Evolutionary conservation across 2,329 filamentous ascomycete genomes (phyloP).

Genomic region (Neonectria ditissima): DNA sequence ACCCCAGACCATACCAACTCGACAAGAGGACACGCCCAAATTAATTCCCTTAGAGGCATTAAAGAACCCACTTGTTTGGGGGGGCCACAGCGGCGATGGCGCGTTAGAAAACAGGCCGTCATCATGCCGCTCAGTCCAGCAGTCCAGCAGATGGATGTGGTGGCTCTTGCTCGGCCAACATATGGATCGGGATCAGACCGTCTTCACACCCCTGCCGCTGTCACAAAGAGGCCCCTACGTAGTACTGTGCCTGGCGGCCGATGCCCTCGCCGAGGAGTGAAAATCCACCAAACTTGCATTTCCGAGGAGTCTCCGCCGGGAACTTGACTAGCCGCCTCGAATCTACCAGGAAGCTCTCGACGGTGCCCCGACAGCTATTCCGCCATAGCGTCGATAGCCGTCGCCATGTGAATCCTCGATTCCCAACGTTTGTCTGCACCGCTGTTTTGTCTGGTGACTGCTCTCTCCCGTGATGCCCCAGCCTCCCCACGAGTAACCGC

Average conservation of each 20-base stretch:
- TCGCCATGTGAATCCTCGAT: neutral
- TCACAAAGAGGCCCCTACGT: conserved; percentile 28
- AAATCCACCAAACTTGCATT: conserved; percentile 38
- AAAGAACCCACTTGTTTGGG: conserved; percentile 22
- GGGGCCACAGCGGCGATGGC: conserved; percentile 17
- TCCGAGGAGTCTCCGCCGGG: conserved; percentile 33
- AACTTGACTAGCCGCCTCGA: conserved; percentile 22
- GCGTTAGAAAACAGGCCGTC: conserved; percentile 18
- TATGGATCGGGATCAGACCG: conserved; percentile 32
- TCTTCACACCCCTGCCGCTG: conserved; percentile 30
- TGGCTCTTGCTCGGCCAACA: conserved; percentile 19
- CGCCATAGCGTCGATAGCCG: conserved; percentile 4
- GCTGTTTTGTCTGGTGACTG: neutral
- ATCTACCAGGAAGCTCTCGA: conserved; percentile 24
- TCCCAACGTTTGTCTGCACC: neutral
- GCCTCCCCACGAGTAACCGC: neutral
- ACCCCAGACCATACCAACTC: conserved; percentile 37
- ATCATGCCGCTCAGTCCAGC: conserved; percentile 25
- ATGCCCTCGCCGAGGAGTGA: conserved; percentile 15
- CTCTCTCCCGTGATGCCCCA: neutral
- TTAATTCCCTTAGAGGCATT: conserved; percentile 15
- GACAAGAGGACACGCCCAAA: conserved; percentile 22
- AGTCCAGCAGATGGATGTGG: conserved; percentile 5
- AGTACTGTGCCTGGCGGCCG: conserved; percentile 24
- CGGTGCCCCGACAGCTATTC: conserved; percentile 9